Evolutionary conservation across 106 monocot species (phyloP), one percentile per base, ranked within the genome.

Genomic region (Iris macrosiphon): DNA sequence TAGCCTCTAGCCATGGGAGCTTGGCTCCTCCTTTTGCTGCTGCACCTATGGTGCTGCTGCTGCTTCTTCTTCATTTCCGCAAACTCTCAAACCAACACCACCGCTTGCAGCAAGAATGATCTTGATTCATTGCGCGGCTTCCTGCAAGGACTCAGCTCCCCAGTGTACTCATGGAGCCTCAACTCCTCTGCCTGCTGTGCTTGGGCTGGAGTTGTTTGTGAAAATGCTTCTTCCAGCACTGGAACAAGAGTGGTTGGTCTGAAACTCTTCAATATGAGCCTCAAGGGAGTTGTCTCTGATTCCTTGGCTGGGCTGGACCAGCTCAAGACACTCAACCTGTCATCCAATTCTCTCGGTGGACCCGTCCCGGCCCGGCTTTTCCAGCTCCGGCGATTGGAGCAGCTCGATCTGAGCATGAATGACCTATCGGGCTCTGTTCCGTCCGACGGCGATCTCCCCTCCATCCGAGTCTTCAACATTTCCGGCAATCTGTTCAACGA

Each of bases 391-490:
- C 45, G 19, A 1, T 38, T 95, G 47, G 52, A 76, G 60, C 17
- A 40, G 12, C 79, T 95, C 37, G 69, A 95, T 64, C 59, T 95
- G 50, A 89, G 95, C 59, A 4, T 0, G 25, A 95, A 95, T 64
- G 34, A 54, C 4, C 58, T 95, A 49, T 68, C 73, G 2, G 89
- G 85, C 3, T 3, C 25, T 7, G 33, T 85, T 16, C 67, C 89
- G 1, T 26, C 26, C 24, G 29, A 48, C 12, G 19, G 65, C 4
- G 16, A 52, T 22, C 75, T 95, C 30, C 71, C 79, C 4, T 63
- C 72, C 12, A 59, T 95, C 16, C 74, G 49, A 17, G 23, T 49
- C 23, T 82, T 95, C 69, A 89, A 89, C 31, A 45, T 95, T 29
- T 95, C 95, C 5, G 31, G 6, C 67, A 89, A 95, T 54, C 7